These are phyloP conservation scores for Intubia oerlemansii DNA, from an alignment of 2,329 filamentous ascomycete species.

Conservation along the genomic window DNA sequence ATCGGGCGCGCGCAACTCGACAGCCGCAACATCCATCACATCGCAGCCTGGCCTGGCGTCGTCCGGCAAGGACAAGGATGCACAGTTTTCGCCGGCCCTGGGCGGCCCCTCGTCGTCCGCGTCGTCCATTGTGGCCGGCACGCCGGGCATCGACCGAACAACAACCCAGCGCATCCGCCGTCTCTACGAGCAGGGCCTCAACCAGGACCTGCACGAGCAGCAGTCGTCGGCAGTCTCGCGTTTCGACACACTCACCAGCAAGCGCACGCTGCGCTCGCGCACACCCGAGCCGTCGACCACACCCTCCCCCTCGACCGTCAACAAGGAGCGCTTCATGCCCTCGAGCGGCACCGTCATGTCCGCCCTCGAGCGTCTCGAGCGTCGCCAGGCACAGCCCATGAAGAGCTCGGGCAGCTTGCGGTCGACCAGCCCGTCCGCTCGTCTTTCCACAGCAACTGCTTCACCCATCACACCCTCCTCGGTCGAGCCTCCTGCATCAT, in stretches of 20 bases:
- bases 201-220: conserved; percentile 61
- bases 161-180: conserved; percentile 48
- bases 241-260: conserved; percentile 56
- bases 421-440: conserved; percentile 31
- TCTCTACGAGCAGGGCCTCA: conserved; percentile 66
- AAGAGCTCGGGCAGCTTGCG: conserved; percentile 50
- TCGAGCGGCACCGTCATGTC: conserved; percentile 1
- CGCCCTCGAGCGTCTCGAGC: conserved; percentile 5
- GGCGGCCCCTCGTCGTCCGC: not conserved
- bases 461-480: conserved; percentile 19
- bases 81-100: conserved; percentile 11
- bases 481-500: conserved; percentile 14
- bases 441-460: too few relatives aligned
- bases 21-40: conserved; percentile 71
- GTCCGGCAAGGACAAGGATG: conserved; percentile 30
- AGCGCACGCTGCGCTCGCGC: conserved; percentile 27
- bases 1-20: conserved; percentile 53
- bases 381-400: conserved; percentile 24
- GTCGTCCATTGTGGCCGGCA: conserved; percentile 9
- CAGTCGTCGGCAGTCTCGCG: conserved; percentile 57
- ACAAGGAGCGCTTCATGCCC: not conserved
- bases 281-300: conserved; percentile 27
- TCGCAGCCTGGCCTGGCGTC: conserved; percentile 35
- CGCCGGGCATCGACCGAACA: conserved; percentile 33
- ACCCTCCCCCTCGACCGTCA: conserved; percentile 25